phyloP scores from a whole-genome alignment of 257 asterid genomes.

The Avicennia marina region DNA sequence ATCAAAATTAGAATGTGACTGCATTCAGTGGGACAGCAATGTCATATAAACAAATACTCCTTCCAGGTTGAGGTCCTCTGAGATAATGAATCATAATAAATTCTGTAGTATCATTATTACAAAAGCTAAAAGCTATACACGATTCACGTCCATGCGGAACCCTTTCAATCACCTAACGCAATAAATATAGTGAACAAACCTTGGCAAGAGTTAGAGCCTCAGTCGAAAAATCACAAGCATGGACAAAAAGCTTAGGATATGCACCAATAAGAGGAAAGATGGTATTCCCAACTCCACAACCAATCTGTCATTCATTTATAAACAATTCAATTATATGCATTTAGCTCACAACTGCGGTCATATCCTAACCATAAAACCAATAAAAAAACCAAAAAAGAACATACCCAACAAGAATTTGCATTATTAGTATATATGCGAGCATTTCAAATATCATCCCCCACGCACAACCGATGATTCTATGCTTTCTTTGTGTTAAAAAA shows the following conservation, averaged over 20 bases:
- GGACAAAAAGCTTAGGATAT: constrained; percentile 58
- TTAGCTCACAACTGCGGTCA: too few relatives aligned
- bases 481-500: neutral
- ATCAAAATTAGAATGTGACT: constrained; percentile 47
- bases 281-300: constrained; percentile 85
- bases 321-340: neutral
- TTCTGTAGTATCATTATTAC: too few relatives aligned
- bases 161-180: constrained; percentile 5
- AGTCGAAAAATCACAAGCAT: constrained; percentile 78
- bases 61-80: neutral
- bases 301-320: constrained; percentile 43
- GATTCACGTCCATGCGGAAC: too few relatives aligned
- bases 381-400: neutral
- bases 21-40: constrained; percentile 26
- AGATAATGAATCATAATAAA: too few relatives aligned
- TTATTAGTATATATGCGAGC: too few relatives aligned
- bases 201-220: constrained; percentile 61
- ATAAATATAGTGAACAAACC: constrained; percentile 34
- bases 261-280: constrained; percentile 64
- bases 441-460: too few relatives aligned
- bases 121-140: too few relatives aligned
- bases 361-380: neutral
- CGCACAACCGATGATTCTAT: too few relatives aligned
- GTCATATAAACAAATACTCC: neutral
- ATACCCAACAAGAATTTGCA: neutral